phyloP scores from a whole-genome alignment of 768 basidiomycete genomes.

The Suillus placidus region DNA sequence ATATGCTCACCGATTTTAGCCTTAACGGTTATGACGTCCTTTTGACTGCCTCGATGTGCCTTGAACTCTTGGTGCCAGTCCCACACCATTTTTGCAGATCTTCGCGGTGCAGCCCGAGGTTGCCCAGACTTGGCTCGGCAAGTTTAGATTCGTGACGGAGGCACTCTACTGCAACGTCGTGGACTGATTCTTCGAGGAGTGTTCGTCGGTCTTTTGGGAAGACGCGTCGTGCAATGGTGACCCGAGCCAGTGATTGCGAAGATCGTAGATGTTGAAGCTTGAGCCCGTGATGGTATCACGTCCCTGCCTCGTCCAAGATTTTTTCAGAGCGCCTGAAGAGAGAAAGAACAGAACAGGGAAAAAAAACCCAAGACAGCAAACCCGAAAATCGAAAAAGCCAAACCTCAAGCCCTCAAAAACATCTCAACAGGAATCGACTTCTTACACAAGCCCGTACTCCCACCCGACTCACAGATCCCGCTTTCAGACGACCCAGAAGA shows the following conservation, averaged over 20 bases:
- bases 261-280: neutral
- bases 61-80: slow-evolving; percentile 42
- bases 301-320: no score
- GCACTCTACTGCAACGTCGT: neutral
- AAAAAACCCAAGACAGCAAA: no score
- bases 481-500: slow-evolving; percentile 39
- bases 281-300: neutral
- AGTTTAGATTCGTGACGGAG: neutral
- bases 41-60: slow-evolving; percentile 50
- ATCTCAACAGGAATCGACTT: slow-evolving; percentile 68
- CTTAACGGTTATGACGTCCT: slow-evolving; percentile 45
- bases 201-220: slow-evolving; percentile 38
- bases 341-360: no score
- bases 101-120: slow-evolving; percentile 33
- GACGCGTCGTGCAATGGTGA: slow-evolving; percentile 44
- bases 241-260: neutral
- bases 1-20: slow-evolving; percentile 24
- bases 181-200: neutral
- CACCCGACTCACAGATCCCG: slow-evolving; percentile 44
- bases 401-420: slow-evolving; percentile 43
- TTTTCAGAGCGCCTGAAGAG: no score
- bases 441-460: slow-evolving; percentile 48
- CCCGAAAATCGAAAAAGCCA: no score
- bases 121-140: neutral
- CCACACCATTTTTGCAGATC: slow-evolving; percentile 61